phyloP scores from a whole-genome alignment of 352 stramenopile species.

The Globisporangium megalacanthum region DNA sequence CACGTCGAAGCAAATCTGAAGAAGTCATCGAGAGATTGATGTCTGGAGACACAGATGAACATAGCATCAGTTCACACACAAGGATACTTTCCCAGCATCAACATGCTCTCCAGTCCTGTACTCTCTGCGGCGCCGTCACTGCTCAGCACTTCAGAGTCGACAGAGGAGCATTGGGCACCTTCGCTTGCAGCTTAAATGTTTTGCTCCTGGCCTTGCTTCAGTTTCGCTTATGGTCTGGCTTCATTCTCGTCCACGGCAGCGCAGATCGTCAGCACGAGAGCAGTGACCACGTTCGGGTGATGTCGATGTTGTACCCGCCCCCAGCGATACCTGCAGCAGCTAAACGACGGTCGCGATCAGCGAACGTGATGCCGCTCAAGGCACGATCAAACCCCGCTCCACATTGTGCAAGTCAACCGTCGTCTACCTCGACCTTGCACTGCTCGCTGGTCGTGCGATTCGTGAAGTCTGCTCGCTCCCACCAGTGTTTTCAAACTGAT shows the following conservation, averaged over 20 bases:
- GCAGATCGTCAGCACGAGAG: conserved; percentile 2
- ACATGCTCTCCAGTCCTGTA: too few species aligned
- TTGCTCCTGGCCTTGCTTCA: not conserved
- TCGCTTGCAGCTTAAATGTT: too few species aligned
- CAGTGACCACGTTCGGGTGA: conserved; percentile 4
- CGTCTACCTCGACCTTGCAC: not conserved
- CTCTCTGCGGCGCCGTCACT: too few species aligned
- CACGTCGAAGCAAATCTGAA: too few species aligned
- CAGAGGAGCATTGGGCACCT: too few species aligned
- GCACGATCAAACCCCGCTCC: not conserved
- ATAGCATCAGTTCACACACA: too few species aligned
- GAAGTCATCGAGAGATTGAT: too few species aligned
- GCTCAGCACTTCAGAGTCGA: too few species aligned
- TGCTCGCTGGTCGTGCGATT: conserved; percentile 2
- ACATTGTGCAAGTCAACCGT: conserved; percentile 1
- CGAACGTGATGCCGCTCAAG: not conserved
- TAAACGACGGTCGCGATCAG: not conserved
- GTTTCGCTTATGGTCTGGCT: too few species aligned
- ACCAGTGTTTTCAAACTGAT: not conserved
- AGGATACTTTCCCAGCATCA: too few species aligned
- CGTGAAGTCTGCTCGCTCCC: conserved; percentile 7
- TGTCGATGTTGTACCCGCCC: conserved; percentile 2
- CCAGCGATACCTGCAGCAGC: not conserved
- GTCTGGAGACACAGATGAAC: too few species aligned
- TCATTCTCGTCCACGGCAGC: conserved; percentile 6